Conservation (phyloP, 768 basidiomycete genomes). For the Russula sp. region DNA sequence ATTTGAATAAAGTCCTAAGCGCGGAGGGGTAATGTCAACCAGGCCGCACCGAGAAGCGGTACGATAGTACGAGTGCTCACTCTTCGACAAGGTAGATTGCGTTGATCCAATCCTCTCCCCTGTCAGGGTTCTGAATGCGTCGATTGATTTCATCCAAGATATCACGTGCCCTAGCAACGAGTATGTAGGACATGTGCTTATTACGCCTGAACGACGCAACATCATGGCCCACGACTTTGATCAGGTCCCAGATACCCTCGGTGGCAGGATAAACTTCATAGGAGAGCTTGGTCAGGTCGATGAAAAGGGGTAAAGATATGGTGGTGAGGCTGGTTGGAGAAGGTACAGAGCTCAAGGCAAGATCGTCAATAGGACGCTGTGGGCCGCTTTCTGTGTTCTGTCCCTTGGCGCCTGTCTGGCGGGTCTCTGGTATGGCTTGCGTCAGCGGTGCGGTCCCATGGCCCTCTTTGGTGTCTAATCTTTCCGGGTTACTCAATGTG, state of each 20-base stretch:
- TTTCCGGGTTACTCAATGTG: too few species aligned
- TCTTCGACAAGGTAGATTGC: conserved; percentile 26
- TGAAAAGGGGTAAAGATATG: not conserved
- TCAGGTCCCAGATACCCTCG: conserved; percentile 20
- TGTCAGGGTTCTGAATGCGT: conserved; percentile 16
- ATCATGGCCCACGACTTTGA: conserved; percentile 19
- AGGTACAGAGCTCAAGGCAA: too few species aligned
- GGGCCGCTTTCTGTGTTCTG: not conserved
- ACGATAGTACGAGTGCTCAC: not conserved
- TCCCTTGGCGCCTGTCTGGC: too few species aligned
- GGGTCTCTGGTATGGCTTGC: too few species aligned
- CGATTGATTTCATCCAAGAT: conserved; percentile 21
- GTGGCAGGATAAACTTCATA: conserved; percentile 17
- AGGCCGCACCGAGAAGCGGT: too few species aligned
- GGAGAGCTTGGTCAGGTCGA: not conserved
- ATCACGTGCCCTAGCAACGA: conserved; percentile 21
- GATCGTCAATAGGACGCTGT: not conserved
- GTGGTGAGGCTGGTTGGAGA: not conserved
- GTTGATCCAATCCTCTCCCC: conserved; percentile 15
- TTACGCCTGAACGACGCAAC: conserved; percentile 22
- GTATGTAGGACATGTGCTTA: conserved; percentile 22
- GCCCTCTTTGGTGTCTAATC: too few species aligned
- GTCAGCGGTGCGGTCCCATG: too few species aligned
- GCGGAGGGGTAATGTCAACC: not conserved
- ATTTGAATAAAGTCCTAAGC: conserved; percentile 10